Evolutionary conservation across 306 rosid genomes (phyloP).

Genomic region (Cotoneaster glaucophyllus): DNA sequence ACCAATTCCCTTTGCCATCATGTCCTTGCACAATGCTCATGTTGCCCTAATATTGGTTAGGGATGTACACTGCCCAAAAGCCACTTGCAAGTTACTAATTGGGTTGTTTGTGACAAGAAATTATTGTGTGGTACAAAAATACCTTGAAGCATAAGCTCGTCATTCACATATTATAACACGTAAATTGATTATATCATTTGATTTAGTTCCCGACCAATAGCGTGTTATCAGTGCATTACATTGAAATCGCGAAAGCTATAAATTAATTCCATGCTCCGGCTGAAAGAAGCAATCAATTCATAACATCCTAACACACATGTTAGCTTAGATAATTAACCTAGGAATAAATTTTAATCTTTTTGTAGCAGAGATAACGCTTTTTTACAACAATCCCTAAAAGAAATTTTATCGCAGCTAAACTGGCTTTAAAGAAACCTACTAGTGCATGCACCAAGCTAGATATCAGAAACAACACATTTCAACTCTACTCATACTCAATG

Average conservation of each 20-base stretch:
- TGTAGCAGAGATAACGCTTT: neutral
- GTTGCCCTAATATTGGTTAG: neutral
- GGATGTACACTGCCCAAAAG: no score
- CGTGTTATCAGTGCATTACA: neutral
- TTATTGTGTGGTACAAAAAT: no score
- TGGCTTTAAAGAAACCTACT: neutral
- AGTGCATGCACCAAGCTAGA: conserved; percentile 1
- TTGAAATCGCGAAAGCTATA: neutral
- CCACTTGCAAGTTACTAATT: no score
- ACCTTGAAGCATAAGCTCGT: no score
- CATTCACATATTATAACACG: no score
- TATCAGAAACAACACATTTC: neutral
- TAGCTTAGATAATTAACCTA: neutral
- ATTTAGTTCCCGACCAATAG: neutral
- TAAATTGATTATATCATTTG: no score
- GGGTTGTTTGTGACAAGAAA: no score
- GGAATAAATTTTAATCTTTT: conserved; percentile 5
- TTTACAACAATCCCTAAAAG: conserved; percentile 7
- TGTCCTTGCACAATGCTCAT: neutral
- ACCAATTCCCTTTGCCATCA: neutral
- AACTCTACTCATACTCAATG: conserved; percentile 39
- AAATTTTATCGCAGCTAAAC: neutral
- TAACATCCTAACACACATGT: neutral
- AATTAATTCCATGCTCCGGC: neutral
- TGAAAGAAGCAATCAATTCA: neutral